phyloP scores from a whole-genome alignment of 441 rosid genomes.

The Syzygium syzygioides region DNA sequence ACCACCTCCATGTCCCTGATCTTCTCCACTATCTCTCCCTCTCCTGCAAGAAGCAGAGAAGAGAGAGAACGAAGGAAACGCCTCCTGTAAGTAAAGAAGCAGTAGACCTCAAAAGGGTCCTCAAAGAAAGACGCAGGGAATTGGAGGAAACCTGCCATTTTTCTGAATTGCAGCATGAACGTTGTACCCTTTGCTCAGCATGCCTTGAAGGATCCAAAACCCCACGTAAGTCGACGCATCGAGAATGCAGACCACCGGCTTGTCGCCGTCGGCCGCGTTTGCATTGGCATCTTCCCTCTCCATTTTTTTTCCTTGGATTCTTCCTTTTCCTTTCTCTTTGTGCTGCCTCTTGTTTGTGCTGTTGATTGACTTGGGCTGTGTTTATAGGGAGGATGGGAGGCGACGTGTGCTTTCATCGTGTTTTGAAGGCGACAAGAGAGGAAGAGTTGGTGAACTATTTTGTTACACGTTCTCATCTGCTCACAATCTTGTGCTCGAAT shows the following conservation, averaged over 20 bases:
- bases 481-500: constrained; percentile 5
- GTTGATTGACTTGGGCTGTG: background rate
- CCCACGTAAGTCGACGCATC: constrained; percentile 87
- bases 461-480: constrained; percentile 56
- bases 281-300: background rate
- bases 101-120: background rate
- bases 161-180: constrained; percentile 71
- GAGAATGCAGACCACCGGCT: constrained; percentile 54
- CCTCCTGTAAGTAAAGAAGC: background rate
- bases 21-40: constrained; percentile 40
- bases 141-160: constrained; percentile 30
- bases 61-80: background rate
- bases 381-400: constrained; percentile 19
- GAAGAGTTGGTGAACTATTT: constrained; percentile 63
- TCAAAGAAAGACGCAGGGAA: background rate
- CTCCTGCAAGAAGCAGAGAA: constrained; percentile 23
- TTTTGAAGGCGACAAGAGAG: background rate
- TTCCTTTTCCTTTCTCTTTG: background rate
- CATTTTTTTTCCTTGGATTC: background rate
- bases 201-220: constrained; percentile 66
- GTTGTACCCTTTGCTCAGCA: constrained; percentile 53
- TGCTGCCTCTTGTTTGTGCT: background rate
- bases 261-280: constrained; percentile 26
- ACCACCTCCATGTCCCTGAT: constrained; percentile 47
- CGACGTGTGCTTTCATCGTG: background rate